Percentiles rank a stretch among this genome's conserved stretches.
These are phyloP conservation scores for Pythium pyrilobum DNA, from an alignment of 352 stramenopile species.

Conservation along the genomic window DNA sequence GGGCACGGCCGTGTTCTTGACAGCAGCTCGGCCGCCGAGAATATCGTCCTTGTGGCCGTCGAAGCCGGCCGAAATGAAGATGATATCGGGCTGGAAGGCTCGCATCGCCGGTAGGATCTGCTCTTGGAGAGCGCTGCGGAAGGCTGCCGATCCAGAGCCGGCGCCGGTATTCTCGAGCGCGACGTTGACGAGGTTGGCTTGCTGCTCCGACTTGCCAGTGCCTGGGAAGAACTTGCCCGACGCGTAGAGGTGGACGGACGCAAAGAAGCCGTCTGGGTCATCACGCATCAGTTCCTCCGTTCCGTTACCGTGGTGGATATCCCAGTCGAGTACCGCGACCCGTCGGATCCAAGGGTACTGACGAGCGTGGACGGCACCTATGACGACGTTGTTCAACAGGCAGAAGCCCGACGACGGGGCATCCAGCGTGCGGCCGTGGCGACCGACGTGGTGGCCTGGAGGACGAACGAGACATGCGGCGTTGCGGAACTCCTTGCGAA, in stretches of 20 bases:
- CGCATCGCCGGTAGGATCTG: slow-evolving; percentile 76
- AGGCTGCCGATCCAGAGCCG: slow-evolving; percentile 59
- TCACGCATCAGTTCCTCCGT: slow-evolving; percentile 91
- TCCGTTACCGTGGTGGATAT: slow-evolving; percentile 99
- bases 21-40: slow-evolving; percentile 63
- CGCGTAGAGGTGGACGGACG: slow-evolving; percentile 78
- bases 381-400: slow-evolving; percentile 98
- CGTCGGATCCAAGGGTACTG: slow-evolving; percentile 89
- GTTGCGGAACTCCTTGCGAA: slow-evolving; percentile 74
- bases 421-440: slow-evolving; percentile 62
- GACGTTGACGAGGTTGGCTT: slow-evolving; percentile 71
- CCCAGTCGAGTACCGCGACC: slow-evolving; percentile 97
- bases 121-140: slow-evolving; percentile 47
- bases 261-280: slow-evolving; percentile 79
- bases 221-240: slow-evolving; percentile 73
- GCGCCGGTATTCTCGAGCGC: slow-evolving; percentile 63
- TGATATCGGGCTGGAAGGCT: slow-evolving; percentile 70
- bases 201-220: slow-evolving; percentile 55
- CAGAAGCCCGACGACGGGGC: slow-evolving; percentile 93
- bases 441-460: slow-evolving; percentile 90
- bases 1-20: slow-evolving; percentile 71
- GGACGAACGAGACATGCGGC: slow-evolving; percentile 87
- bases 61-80: slow-evolving; percentile 88
- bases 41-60: slow-evolving; percentile 85
- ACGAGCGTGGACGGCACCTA: slow-evolving; percentile 96